phyloP scores from a whole-genome alignment of 352 stramenopile genomes.

The Phytophthora uliginosa region DNA sequence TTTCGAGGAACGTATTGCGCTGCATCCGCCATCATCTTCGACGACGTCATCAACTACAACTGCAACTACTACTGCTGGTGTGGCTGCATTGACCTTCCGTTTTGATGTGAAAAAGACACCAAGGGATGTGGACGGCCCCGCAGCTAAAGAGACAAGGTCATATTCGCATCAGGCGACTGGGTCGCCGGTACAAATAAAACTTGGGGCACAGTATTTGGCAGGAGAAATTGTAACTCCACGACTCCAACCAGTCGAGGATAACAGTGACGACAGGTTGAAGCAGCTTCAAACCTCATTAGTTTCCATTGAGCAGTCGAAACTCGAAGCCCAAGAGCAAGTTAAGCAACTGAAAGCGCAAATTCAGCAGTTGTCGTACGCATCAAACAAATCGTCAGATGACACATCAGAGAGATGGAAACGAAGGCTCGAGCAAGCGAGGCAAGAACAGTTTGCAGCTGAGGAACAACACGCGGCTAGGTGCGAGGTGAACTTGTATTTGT shows the following conservation, averaged over 20 bases:
- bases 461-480: constrained; percentile 54
- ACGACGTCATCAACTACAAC: not conserved
- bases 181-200: constrained; percentile 28
- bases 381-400: constrained; percentile 32
- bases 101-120: constrained; percentile 70
- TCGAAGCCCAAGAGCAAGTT: constrained; percentile 66
- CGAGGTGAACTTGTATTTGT: not conserved
- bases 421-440: constrained; percentile 59
- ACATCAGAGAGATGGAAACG: constrained; percentile 61
- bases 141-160: not conserved
- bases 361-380: constrained; percentile 37
- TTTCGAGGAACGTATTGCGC: constrained; percentile 70
- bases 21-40: constrained; percentile 42
- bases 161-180: constrained; percentile 7
- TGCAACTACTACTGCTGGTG: constrained; percentile 37
- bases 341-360: constrained; percentile 55
- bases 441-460: constrained; percentile 58
- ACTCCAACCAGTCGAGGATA: constrained; percentile 17
- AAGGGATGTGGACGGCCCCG: not conserved
- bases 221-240: constrained; percentile 35
- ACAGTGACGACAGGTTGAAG: constrained; percentile 24
- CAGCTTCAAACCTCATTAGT: constrained; percentile 38
- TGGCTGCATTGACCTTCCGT: constrained; percentile 59
- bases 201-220: constrained; percentile 37
- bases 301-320: constrained; percentile 45